Percentiles rank a stretch among this genome's conserved stretches.
Evolutionary conservation across 2,329 filamentous ascomycete genomes (phyloP).

Genomic region (Exophiala sp.): DNA sequence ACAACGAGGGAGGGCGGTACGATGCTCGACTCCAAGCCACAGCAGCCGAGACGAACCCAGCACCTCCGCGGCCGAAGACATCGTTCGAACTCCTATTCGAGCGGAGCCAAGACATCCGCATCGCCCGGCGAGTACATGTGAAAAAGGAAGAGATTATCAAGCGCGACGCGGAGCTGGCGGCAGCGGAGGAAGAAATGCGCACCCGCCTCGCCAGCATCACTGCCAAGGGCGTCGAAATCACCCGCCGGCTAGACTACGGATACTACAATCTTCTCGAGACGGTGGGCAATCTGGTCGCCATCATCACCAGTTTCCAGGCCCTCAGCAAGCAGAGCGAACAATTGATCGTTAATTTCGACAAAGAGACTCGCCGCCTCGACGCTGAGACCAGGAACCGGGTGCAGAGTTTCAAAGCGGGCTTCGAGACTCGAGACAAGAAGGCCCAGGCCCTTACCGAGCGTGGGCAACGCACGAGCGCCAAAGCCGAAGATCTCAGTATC

Average conservation of each 20-base stretch:
- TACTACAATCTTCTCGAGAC: constrained; percentile 46
- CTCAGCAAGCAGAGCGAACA: constrained; percentile 35
- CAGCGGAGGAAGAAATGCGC: constrained; percentile 25
- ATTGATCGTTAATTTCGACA: constrained; percentile 37
- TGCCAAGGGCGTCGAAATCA: constrained; percentile 36
- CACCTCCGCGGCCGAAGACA: constrained; percentile 13
- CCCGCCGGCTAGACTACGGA: constrained; percentile 43
- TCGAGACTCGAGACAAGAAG: constrained; percentile 36
- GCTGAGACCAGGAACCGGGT: constrained; percentile 37
- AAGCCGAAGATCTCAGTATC: constrained; percentile 35
- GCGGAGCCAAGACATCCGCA: constrained; percentile 16
- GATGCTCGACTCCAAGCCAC: constrained; percentile 16
- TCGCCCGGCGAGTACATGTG: constrained; percentile 19
- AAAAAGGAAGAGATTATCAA: constrained; percentile 14
- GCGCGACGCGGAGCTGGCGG: constrained; percentile 16
- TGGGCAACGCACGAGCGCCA: constrained; percentile 35
- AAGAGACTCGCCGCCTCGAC: constrained; percentile 34
- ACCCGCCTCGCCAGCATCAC: constrained; percentile 18
- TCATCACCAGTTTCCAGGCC: constrained; percentile 39
- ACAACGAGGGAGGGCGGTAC: constrained; percentile 13
- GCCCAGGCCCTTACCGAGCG: constrained; percentile 37
- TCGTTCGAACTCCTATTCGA: constrained; percentile 18
- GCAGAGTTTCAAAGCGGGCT: constrained; percentile 33
- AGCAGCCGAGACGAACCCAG: constrained; percentile 10
- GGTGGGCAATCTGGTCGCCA: constrained; percentile 37